These are phyloP conservation scores for Allantophomopsis lycopodina DNA, from an alignment of 2,329 filamentous ascomycete genomes.

Conservation along the genomic window DNA sequence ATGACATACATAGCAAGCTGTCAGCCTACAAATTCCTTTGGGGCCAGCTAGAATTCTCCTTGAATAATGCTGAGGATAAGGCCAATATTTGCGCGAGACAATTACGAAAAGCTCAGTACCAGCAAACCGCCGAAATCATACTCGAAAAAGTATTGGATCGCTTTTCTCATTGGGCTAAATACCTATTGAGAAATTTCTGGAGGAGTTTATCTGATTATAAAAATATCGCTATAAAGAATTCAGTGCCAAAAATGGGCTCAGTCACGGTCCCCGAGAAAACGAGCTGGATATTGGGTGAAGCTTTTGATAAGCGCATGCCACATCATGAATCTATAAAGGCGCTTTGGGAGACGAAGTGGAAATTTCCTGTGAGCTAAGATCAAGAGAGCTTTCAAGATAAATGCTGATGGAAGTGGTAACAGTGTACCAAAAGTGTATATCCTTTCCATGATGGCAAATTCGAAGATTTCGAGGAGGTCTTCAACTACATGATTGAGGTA, in stretches of 20 bases:
- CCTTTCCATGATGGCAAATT: constrained; percentile 61
- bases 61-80: no score
- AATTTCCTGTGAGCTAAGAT: constrained; percentile 37
- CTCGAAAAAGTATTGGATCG: no score
- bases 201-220: no score
- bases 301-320: not conserved
- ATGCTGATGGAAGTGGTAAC: not conserved
- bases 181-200: no score
- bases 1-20: no score
- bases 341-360: constrained; percentile 69
- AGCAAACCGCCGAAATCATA: no score
- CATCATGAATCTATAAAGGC: constrained; percentile 46
- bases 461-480: constrained; percentile 58
- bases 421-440: constrained; percentile 49
- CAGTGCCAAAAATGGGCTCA: not conserved
- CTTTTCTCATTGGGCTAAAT: no score
- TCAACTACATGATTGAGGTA: constrained; percentile 45
- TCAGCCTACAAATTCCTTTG: no score
- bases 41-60: no score
- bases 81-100: no score
- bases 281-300: not conserved
- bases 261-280: not conserved
- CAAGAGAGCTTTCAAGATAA: not conserved
- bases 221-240: no score
- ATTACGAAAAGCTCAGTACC: no score